Percentiles rank a stretch among this genome's conserved stretches.
Conservation (phyloP, 768 basidiomycete genomes). For the Hysterangium stoloniferum region DNA sequence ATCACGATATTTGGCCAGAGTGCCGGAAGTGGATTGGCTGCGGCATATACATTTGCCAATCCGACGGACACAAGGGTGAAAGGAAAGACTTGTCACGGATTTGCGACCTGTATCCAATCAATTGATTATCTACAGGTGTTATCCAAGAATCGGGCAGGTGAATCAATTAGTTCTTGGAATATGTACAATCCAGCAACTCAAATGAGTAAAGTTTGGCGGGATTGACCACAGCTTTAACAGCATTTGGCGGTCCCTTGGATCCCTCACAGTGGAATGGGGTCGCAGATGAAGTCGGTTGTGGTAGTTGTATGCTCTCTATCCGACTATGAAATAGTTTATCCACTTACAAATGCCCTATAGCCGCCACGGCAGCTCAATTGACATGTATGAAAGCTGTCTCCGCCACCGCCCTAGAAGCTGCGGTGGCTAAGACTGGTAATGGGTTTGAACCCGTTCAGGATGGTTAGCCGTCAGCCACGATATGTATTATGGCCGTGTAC, state of each 20-base stretch:
- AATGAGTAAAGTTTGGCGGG: no score
- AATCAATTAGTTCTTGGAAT: no score
- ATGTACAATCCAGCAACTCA: no score
- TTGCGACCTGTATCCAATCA: background rate
- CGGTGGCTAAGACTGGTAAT: slow-evolving; percentile 16
- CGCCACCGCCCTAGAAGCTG: slow-evolving; percentile 11
- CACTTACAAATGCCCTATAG: no score
- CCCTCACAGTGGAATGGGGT: no score
- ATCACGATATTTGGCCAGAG: slow-evolving; percentile 17
- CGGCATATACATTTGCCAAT: slow-evolving; percentile 8
- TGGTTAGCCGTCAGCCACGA: background rate
- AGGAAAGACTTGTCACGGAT: background rate
- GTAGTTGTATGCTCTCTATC: no score
- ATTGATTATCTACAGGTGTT: background rate
- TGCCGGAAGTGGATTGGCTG: background rate
- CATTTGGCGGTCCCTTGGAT: slow-evolving; percentile 3
- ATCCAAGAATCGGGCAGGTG: slow-evolving; percentile 11
- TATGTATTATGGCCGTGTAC: background rate
- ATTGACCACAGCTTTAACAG: no score
- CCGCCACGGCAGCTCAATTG: background rate
- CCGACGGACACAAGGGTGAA: slow-evolving; percentile 7
- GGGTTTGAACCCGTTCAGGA: slow-evolving; percentile 4
- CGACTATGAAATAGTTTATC: no score
- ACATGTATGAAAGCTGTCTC: slow-evolving; percentile 5
- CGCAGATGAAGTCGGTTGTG: slow-evolving; percentile 3